Evolutionary conservation across 768 basidiomycete species (phyloP), one percentile per base, ranked within the genome.

Genomic region (Dictyophora rubrovolvata): DNA sequence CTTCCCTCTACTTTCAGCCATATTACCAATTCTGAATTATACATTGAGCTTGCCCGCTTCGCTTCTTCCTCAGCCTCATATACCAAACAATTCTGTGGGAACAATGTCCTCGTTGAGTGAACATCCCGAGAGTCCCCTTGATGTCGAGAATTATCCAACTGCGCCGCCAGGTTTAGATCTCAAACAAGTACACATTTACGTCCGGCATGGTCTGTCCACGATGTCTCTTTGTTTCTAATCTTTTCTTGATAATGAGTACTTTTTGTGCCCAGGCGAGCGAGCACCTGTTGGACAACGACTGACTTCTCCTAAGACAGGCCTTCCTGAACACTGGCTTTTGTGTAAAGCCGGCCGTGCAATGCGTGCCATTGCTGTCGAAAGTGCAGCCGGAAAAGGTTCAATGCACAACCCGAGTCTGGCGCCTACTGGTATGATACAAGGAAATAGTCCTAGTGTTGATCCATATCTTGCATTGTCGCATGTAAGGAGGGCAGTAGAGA

Each of bases 261-360:
- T 3, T 14, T 12, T 52, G 33, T 17, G 16, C 18, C 5, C 60
- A 89, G 87, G 87, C 33, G 88, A 89, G 71, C 79, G 88, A 36
- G 81, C 87, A 0, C 88, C 88, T 0, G 87, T 89, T n/a, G 81
- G 80, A 9, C 73, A 82, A 11, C 79, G 87, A 1, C 77, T 89
- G 70, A 69, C 77, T 6, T 76, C 74, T 4, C 73, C 83, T 8
- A 85, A 86, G 0, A 82, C 82, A 11, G 80, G 76, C 33, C 81
- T 89, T 56, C 84, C 86, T 1, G 77, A 80, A 63, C 74, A 85
- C 62, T 89, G 88, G 68, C 61, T 63, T n/a, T 35, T 66, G 48
- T 69, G 68, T 37, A 56, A 59, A 21, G 53, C 61, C n/a, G 67
- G 64, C 16, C 42, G 67, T 35, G 36, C 61, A 58, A 66, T 69